phyloP scores from a whole-genome alignment of 345 rosid species.

The Euclidium syriacum region DNA sequence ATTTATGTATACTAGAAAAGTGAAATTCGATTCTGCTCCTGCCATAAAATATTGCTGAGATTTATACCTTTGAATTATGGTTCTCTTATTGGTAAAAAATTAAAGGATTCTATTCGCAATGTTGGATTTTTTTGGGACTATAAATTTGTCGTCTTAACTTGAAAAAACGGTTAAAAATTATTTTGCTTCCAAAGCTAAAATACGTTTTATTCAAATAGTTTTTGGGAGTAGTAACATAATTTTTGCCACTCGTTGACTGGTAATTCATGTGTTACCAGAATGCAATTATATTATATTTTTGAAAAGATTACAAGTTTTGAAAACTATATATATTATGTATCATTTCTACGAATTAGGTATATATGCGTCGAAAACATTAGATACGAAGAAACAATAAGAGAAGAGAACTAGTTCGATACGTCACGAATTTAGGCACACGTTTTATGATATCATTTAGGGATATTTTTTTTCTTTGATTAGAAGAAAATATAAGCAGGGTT shows the following conservation, averaged over 20 bases:
- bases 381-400: too few species aligned
- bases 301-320: background rate
- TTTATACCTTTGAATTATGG: conserved; percentile 1
- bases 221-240: background rate
- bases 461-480: background rate
- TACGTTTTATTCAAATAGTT: background rate
- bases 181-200: background rate
- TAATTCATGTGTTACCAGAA: background rate
- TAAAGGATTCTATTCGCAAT: background rate
- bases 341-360: too few species aligned
- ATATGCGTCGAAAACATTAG: too few species aligned
- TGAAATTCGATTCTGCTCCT: conserved; percentile 4
- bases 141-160: too few species aligned
- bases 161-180: too few species aligned
- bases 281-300: background rate
- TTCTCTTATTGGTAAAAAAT: background rate
- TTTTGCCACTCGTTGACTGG: conserved; percentile 3
- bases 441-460: background rate
- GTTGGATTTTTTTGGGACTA: background rate
- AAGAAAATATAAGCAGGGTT: too few species aligned
- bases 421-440: conserved; percentile 1
- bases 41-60: conserved; percentile 6
- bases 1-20: background rate
- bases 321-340: too few species aligned
- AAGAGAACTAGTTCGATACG: background rate